These are phyloP conservation scores for Blastomyces parvus DNA, from an alignment of 2,329 filamentous ascomycete genomes.

Conservation along the genomic window DNA sequence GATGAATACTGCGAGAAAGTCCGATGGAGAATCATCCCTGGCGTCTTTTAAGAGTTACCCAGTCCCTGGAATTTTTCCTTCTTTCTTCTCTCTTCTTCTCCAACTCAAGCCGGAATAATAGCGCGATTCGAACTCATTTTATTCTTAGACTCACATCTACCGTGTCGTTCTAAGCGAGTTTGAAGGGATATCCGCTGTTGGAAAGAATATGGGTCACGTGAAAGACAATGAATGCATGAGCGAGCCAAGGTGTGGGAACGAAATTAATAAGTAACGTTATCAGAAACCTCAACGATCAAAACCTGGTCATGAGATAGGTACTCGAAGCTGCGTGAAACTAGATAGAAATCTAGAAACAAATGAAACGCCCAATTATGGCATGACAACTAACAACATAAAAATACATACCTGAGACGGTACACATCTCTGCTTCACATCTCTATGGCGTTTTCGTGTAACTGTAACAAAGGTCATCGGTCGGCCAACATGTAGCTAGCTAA, in stretches of 20 bases:
- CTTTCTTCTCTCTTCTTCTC: neutral
- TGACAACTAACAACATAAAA: neutral
- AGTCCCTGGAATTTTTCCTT: neutral
- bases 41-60: slow-evolving; percentile 22
- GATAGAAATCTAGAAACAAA: neutral
- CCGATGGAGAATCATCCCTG: slow-evolving; percentile 35
- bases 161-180: neutral
- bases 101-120: neutral
- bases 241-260: neutral
- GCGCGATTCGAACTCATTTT: neutral
- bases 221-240: neutral
- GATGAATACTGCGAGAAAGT: slow-evolving; percentile 36
- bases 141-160: neutral
- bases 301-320: neutral
- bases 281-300: neutral
- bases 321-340: neutral
- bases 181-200: neutral
- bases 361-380: neutral
- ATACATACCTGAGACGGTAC: neutral
- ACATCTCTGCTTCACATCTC: neutral
- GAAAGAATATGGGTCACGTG: neutral
- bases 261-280: neutral
- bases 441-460: neutral
- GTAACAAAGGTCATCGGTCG: neutral
- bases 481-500: neutral